Conservation (phyloP, 495 filamentous ascomycete species). For the Talaromyces thailandensis region DNA sequence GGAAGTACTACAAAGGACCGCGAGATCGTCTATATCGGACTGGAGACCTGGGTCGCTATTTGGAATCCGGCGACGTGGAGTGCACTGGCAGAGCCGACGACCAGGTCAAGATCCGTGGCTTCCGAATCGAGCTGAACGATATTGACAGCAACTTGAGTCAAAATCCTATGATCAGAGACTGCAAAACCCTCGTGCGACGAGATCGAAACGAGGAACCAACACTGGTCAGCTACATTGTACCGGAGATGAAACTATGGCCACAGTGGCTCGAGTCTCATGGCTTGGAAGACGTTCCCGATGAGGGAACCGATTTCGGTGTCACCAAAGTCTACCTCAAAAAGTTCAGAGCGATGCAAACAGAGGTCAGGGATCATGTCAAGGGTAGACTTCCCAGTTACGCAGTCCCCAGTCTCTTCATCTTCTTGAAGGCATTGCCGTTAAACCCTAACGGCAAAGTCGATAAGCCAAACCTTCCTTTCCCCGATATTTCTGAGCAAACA, state of each 20-base stretch:
- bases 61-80: slow-evolving; percentile 63
- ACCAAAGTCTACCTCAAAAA: slow-evolving; percentile 33
- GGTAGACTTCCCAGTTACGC: slow-evolving; percentile 72
- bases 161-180: slow-evolving; percentile 74
- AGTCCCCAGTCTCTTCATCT: slow-evolving; percentile 72
- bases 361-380: slow-evolving; percentile 67
- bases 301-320: slow-evolving; percentile 5
- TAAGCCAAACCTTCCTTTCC: slow-evolving; percentile 84
- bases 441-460: slow-evolving; percentile 97
- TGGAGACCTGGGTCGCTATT: slow-evolving; percentile 73
- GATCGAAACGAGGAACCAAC: slow-evolving; percentile 87
- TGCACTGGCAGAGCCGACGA: slow-evolving; percentile 75
- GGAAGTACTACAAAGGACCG: slow-evolving; percentile 70
- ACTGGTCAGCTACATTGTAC: slow-evolving; percentile 86
- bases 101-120: slow-evolving; percentile 93
- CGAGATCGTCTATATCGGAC: slow-evolving; percentile 80
- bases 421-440: slow-evolving; percentile 70
- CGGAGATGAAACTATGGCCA: slow-evolving; percentile 64
- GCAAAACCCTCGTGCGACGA: slow-evolving; percentile 76
- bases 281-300: slow-evolving; percentile 33
- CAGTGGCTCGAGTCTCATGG: slow-evolving; percentile 52
- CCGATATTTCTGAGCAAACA: slow-evolving; percentile 57
- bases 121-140: slow-evolving; percentile 90
- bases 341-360: slow-evolving; percentile 59
- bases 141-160: slow-evolving; percentile 80